These are phyloP conservation scores for Metschnikowia cubensis DNA, from an alignment of 805 yeast species.

Conservation along the genomic window DNA sequence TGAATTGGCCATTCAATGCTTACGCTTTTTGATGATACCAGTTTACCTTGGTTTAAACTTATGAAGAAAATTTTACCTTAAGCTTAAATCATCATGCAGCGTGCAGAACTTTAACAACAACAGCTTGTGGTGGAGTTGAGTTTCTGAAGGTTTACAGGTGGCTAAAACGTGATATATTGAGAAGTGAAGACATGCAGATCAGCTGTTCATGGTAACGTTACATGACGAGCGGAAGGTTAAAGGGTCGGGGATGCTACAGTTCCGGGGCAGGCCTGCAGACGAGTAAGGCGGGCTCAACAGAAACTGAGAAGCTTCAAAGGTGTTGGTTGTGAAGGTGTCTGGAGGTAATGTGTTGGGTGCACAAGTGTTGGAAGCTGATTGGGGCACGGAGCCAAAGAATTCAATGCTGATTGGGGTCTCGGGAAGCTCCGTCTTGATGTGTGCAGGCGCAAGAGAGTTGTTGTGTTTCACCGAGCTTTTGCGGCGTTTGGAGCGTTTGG, in stretches of 20 bases:
- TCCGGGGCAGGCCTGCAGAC: not conserved
- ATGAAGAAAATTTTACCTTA: no score
- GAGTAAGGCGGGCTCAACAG: constrained; percentile 1
- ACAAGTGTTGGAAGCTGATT: not conserved
- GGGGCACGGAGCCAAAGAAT: not conserved
- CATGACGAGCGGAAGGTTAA: not conserved
- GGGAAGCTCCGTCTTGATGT: not conserved
- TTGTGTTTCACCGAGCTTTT: not conserved
- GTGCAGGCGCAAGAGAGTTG: not conserved
- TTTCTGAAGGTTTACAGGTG: not conserved
- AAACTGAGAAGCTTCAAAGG: not conserved
- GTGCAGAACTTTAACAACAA: no score
- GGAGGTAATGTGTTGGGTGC: no score
- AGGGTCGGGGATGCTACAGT: not conserved
- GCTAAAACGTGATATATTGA: not conserved
- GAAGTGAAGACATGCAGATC: not conserved
- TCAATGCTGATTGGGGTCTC: constrained; percentile 18
- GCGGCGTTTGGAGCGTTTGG: not conserved
- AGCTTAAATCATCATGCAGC: no score
- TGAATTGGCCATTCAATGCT: no score
- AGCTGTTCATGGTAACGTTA: not conserved
- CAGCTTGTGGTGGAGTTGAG: no score
- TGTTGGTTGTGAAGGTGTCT: no score
- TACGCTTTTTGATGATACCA: no score
- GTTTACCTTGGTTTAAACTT: no score